Percentiles rank a stretch among this genome's conserved stretches.
Conservation (phyloP, 2,329 filamentous ascomycete species). For the Davidsoniella eucalypti region DNA sequence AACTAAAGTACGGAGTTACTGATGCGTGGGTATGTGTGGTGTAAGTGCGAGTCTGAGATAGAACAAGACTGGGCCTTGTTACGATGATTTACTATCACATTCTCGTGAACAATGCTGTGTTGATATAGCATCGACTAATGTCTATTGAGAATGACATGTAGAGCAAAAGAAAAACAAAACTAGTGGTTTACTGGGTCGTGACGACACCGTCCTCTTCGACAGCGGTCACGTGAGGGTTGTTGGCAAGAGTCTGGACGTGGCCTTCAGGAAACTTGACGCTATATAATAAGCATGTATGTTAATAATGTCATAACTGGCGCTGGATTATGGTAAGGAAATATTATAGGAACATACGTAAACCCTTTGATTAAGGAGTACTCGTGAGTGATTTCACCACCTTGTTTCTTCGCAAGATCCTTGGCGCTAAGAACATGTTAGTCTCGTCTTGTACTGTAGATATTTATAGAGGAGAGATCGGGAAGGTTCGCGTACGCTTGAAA, state of each 20-base stretch:
- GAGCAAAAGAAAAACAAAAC: too few relatives aligned
- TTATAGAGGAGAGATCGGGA: background rate
- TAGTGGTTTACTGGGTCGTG: background rate
- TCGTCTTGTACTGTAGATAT: background rate
- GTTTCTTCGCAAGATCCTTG: slow-evolving; percentile 55
- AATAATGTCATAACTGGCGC: background rate
- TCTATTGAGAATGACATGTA: too few relatives aligned
- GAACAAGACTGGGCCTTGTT: background rate
- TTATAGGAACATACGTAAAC: slow-evolving; percentile 56
- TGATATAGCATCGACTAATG: background rate
- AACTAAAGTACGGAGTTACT: too few relatives aligned
- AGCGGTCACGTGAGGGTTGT: slow-evolving; percentile 51
- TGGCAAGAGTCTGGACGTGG: slow-evolving; percentile 43
- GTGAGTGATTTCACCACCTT: slow-evolving; percentile 71
- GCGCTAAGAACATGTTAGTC: slow-evolving; percentile 31
- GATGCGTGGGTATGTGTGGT: too few relatives aligned
- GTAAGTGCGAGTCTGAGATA: too few relatives aligned
- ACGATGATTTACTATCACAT: background rate
- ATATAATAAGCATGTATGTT: background rate
- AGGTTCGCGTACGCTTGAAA: slow-evolving; percentile 42
- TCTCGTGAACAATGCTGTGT: background rate
- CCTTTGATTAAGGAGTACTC: slow-evolving; percentile 82
- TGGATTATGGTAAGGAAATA: background rate
- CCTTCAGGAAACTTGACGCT: slow-evolving; percentile 49
- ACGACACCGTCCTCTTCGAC: slow-evolving; percentile 53